These are phyloP conservation scores for Centaurea solstitialis DNA, from an alignment of 129 eudicot species.

Conservation along the genomic window DNA sequence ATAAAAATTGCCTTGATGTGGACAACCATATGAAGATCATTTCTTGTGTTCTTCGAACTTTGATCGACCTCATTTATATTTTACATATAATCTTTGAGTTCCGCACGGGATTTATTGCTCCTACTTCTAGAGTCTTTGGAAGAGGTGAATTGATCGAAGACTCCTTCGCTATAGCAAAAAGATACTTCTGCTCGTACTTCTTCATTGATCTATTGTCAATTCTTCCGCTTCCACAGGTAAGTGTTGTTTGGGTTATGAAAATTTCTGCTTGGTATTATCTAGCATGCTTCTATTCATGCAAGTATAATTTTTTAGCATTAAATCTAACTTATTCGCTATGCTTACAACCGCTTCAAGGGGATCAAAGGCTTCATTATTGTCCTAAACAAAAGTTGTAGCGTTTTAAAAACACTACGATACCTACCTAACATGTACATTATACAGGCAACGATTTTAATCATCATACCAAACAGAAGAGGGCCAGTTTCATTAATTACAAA, in stretches of 20 bases:
- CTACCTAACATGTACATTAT: conserved; percentile 1
- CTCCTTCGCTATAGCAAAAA: conserved; percentile 58
- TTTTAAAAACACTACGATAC: not conserved
- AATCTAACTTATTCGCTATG: not conserved
- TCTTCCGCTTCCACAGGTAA: conserved; percentile 93
- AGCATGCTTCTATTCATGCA: not conserved
- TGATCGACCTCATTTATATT: conserved; percentile 63
- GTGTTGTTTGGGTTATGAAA: not conserved
- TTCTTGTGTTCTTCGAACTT: conserved; percentile 68
- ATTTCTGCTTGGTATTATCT: not conserved
- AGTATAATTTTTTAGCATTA: not conserved
- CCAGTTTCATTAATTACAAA: conserved; percentile 54
- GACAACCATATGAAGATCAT: conserved; percentile 57
- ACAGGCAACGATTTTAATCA: conserved; percentile 53
- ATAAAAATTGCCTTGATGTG: conserved; percentile 44
- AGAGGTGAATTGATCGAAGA: conserved; percentile 71
- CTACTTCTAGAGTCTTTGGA: conserved; percentile 76
- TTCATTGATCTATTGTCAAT: conserved; percentile 61
- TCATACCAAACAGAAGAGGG: conserved; percentile 32
- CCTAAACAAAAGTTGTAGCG: not conserved
- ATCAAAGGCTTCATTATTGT: not conserved
- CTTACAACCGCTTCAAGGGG: not conserved
- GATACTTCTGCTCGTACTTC: conserved; percentile 68
- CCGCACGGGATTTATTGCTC: conserved; percentile 76
- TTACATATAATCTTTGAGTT: conserved; percentile 72